These are phyloP conservation scores for Pyrenophora seminiperda DNA, from an alignment of 2,329 filamentous ascomycete genomes.

Conservation along the genomic window DNA sequence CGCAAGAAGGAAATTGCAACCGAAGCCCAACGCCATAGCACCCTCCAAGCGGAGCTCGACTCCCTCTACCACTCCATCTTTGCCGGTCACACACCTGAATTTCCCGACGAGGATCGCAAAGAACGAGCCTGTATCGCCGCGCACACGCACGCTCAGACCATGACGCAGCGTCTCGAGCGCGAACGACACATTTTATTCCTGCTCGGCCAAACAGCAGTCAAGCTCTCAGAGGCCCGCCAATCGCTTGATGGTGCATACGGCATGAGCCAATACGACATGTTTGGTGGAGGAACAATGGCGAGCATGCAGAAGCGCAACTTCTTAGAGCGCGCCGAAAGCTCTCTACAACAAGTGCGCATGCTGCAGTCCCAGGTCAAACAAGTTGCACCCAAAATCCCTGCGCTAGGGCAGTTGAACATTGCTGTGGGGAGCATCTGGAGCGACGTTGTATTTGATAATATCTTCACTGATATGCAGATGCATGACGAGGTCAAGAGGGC, in stretches of 20 bases:
- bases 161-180: constrained; percentile 29
- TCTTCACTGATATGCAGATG: constrained; percentile 60
- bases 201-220: constrained; percentile 27
- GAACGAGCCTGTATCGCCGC: constrained; percentile 30
- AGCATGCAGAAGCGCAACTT: constrained; percentile 62
- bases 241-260: constrained; percentile 33
- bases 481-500: constrained; percentile 58
- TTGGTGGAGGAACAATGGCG: constrained; percentile 55
- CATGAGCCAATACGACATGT: constrained; percentile 52
- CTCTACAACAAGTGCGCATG: constrained; percentile 49
- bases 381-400: constrained; percentile 48
- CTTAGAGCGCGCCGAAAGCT: constrained; percentile 55
- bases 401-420: constrained; percentile 51
- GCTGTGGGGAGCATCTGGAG: constrained; percentile 55
- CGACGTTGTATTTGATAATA: constrained; percentile 62
- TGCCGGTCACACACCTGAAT: constrained; percentile 37
- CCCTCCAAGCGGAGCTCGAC: constrained; percentile 36
- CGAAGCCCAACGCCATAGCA: constrained; percentile 23
- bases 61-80: constrained; percentile 42
- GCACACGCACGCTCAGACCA: constrained; percentile 11
- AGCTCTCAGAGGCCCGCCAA: constrained; percentile 29
- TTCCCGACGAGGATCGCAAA: constrained; percentile 40
- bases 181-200: constrained; percentile 36
- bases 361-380: constrained; percentile 49
- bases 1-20: constrained; percentile 21